phyloP scores from a whole-genome alignment of 139 green algal genomes.

The Yamagishiella unicocca region DNA sequence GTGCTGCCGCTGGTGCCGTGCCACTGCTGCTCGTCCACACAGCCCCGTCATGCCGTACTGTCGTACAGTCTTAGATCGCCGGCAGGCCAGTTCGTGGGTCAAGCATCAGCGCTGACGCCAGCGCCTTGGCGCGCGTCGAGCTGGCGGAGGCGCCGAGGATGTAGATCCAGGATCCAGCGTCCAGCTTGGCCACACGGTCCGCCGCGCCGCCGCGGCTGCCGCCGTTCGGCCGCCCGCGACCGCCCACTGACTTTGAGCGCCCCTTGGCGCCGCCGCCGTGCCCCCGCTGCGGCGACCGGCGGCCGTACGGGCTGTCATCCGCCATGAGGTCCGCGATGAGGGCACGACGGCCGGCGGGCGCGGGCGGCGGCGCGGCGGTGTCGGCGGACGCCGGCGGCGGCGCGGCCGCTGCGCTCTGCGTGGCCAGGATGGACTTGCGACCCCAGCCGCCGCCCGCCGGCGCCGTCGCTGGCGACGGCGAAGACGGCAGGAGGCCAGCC shows the following conservation, averaged over 20 bases:
- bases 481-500: neutral
- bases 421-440: conserved; percentile 10
- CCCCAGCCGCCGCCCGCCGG: conserved; percentile 27
- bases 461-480: neutral
- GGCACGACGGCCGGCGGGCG: neutral
- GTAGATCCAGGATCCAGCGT: conserved; percentile 47
- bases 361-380: neutral
- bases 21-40: too few relatives aligned
- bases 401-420: neutral
- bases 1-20: too few relatives aligned
- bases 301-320: neutral
- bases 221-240: neutral
- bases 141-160: conserved; percentile 38
- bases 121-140: conserved; percentile 4
- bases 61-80: conserved; percentile 15
- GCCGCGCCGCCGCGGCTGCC: conserved; percentile 9
- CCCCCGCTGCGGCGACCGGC: neutral
- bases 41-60: too few relatives aligned
- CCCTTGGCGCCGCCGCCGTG: neutral
- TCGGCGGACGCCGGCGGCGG: neutral
- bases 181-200: conserved; percentile 30
- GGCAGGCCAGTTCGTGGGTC: conserved; percentile 28
- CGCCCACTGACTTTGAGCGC: conserved; percentile 23
- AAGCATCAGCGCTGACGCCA: conserved; percentile 31
- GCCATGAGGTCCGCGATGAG: conserved; percentile 25